Conservation (phyloP, 192 early-diverging fungal species). For the Chytriomyces confervae region DNA sequence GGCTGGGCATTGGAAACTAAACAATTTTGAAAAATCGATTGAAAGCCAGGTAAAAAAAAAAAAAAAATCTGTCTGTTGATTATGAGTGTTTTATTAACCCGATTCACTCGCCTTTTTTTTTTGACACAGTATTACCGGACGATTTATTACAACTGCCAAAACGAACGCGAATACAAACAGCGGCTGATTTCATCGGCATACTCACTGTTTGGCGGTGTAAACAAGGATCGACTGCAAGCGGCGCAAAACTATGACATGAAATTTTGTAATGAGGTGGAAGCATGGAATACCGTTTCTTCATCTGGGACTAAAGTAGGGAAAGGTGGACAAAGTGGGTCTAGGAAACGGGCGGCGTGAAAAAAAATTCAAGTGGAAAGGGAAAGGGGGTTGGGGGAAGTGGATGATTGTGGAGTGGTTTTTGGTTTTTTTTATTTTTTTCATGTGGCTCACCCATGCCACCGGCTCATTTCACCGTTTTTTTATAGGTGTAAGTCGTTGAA, state of each 20-base stretch:
- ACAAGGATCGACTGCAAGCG: slow-evolving; percentile 66
- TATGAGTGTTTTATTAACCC: background rate
- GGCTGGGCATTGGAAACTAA: slow-evolving; percentile 53
- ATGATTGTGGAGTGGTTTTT: too few species aligned
- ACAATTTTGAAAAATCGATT: slow-evolving; percentile 74
- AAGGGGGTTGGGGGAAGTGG: too few species aligned
- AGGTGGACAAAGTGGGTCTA: too few species aligned
- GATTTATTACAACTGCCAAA: slow-evolving; percentile 68
- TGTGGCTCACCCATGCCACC: too few species aligned
- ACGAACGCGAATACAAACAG: slow-evolving; percentile 66
- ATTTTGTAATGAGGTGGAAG: slow-evolving; percentile 75
- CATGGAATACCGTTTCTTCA: slow-evolving; percentile 36
- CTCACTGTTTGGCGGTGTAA: slow-evolving; percentile 72
- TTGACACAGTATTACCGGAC: slow-evolving; percentile 62
- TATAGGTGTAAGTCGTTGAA: too few species aligned
- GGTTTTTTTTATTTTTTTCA: too few species aligned
- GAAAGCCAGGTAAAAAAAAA: slow-evolving; percentile 57
- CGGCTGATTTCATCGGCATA: slow-evolving; percentile 63
- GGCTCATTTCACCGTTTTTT: too few species aligned
- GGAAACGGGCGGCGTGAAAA: too few species aligned
- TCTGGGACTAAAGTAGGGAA: too few species aligned
- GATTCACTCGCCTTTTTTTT: background rate
- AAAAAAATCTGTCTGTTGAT: background rate
- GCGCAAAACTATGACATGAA: slow-evolving; percentile 69
- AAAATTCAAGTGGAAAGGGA: too few species aligned